These are phyloP conservation scores for Rutstroemia sp. DNA, from an alignment of 2,329 filamentous ascomycete species.

Conservation along the genomic window DNA sequence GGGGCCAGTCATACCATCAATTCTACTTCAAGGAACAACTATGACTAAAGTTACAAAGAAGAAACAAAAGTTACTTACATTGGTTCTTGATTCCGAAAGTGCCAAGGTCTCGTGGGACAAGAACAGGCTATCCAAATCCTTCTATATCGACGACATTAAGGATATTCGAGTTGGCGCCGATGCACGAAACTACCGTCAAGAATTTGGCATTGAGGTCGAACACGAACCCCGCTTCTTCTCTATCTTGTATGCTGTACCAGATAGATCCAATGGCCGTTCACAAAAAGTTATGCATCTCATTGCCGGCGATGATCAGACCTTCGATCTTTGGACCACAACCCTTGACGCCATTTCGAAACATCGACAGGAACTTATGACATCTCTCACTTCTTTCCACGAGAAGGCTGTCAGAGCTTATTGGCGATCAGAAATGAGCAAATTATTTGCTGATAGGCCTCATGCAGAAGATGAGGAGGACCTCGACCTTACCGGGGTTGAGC, in stretches of 20 bases:
- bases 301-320: slow-evolving; percentile 63
- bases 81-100: slow-evolving; percentile 71
- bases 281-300: slow-evolving; percentile 83
- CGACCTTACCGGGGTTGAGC: slow-evolving; percentile 70
- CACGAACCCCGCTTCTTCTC: slow-evolving; percentile 77
- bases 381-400: slow-evolving; percentile 77
- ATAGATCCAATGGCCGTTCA: slow-evolving; percentile 62
- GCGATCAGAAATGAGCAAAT: slow-evolving; percentile 72
- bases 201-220: slow-evolving; percentile 62
- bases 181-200: slow-evolving; percentile 81
- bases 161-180: slow-evolving; percentile 80
- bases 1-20: slow-evolving; percentile 68
- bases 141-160: slow-evolving; percentile 93
- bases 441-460: slow-evolving; percentile 47
- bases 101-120: slow-evolving; percentile 87
- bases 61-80: slow-evolving; percentile 62
- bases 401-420: slow-evolving; percentile 78
- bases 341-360: slow-evolving; percentile 79
- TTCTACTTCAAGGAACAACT: slow-evolving; percentile 69
- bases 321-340: slow-evolving; percentile 75
- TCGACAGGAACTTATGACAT: slow-evolving; percentile 83
- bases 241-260: slow-evolving; percentile 75
- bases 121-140: slow-evolving; percentile 68
- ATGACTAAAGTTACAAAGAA: slow-evolving; percentile 84
- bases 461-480: slow-evolving; percentile 59